Conservation (phyloP, 1,284 basidiomycete species). For the Cystobasidium slooffiae region DNA sequence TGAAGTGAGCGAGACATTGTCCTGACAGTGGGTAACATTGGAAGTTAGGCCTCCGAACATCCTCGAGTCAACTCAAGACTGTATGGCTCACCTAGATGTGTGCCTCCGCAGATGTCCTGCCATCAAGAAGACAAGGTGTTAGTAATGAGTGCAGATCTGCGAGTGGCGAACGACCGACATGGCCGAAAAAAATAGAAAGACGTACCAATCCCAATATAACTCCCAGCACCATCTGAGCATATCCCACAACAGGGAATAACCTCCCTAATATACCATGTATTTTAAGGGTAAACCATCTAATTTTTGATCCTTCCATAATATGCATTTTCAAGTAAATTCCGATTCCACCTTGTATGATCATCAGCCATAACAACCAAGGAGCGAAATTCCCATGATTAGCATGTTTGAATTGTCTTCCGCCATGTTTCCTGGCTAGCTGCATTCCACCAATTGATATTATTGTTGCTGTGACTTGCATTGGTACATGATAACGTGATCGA, state of each 20-base stretch:
- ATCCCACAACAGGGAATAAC: conserved; percentile 82
- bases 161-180: not conserved
- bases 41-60: not conserved
- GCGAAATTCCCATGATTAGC: conserved; percentile 50
- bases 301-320: conserved; percentile 71
- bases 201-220: conserved; percentile 53
- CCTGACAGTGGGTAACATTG: not conserved
- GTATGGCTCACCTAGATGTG: conserved; percentile 57
- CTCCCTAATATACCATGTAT: conserved; percentile 83
- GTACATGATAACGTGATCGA: conserved; percentile 49
- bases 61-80: too few species aligned
- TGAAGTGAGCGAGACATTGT: conserved; percentile 72
- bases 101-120: conserved; percentile 62
- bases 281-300: conserved; percentile 74
- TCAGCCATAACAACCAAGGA: conserved; percentile 47
- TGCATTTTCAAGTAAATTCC: conserved; percentile 94
- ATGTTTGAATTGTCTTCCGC: conserved; percentile 49
- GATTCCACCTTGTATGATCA: conserved; percentile 65
- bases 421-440: conserved; percentile 49
- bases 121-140: not conserved
- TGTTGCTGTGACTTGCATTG: conserved; percentile 46
- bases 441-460: conserved; percentile 46
- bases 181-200: not conserved
- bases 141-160: not conserved
- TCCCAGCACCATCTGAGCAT: conserved; percentile 70